Evolutionary conservation across 2,329 filamentous ascomycete genomes (phyloP).

Genomic region (Aspergillus sp.): DNA sequence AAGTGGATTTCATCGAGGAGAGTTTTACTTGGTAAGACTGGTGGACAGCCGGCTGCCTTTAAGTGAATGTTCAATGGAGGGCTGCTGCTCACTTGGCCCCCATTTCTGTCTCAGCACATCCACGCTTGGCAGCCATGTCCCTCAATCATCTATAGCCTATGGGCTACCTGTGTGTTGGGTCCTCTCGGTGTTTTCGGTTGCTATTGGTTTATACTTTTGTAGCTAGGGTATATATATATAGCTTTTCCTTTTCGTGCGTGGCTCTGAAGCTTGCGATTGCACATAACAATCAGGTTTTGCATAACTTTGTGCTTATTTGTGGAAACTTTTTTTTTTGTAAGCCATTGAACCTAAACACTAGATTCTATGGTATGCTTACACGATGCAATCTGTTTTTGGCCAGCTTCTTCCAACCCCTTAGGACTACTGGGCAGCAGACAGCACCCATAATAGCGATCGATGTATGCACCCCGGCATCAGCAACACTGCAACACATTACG

Average conservation of each 20-base stretch:
- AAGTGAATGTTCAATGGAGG: not conserved
- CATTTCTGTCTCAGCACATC: not conserved
- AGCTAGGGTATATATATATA: not conserved
- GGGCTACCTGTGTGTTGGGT: not conserved
- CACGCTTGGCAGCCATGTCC: not conserved
- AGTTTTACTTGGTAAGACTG: constrained; percentile 58
- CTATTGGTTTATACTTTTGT: not conserved
- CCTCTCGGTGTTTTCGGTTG: not conserved
- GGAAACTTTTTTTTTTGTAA: not conserved
- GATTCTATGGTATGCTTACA: not conserved
- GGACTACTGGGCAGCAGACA: too few relatives aligned
- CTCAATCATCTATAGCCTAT: not conserved
- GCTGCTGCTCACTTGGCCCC: not conserved
- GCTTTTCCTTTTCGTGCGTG: not conserved
- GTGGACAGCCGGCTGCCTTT: not conserved
- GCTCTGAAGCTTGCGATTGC: not conserved
- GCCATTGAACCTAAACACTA: too few relatives aligned
- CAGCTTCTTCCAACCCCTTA: not conserved
- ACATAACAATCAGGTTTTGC: not conserved
- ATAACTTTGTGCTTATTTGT: not conserved
- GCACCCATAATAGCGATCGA: too few relatives aligned
- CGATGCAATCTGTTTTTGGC: not conserved
- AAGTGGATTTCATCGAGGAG: constrained; percentile 76
- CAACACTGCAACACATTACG: too few relatives aligned
- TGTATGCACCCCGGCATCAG: too few relatives aligned